Percentiles rank a stretch among this genome's conserved stretches.
These are phyloP conservation scores for Meyerozyma guilliermondii DNA, from an alignment of 1,139 yeast genomes.

Conservation along the genomic window DNA sequence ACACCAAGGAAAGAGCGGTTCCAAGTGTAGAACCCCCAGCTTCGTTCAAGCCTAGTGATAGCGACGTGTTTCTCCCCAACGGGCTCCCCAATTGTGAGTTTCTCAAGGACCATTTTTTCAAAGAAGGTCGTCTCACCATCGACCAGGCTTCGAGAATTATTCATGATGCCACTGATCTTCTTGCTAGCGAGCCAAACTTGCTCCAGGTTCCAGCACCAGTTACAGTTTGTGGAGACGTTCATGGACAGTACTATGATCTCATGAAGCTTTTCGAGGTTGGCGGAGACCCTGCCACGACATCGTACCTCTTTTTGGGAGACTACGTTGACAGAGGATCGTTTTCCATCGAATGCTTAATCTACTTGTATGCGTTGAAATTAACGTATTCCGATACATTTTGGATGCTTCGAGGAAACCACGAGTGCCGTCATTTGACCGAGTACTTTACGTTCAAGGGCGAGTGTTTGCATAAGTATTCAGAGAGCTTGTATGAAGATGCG, in stretches of 20 bases:
- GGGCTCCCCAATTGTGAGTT: slow-evolving; percentile 74
- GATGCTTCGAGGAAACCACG: slow-evolving; percentile 93
- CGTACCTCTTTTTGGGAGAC: slow-evolving; percentile 87
- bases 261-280: slow-evolving; percentile 93
- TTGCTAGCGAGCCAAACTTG: slow-evolving; percentile 72
- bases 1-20: slow-evolving; percentile 69
- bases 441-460: slow-evolving; percentile 92
- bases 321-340: slow-evolving; percentile 95
- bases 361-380: slow-evolving; percentile 75
- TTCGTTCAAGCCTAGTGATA: slow-evolving; percentile 57
- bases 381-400: slow-evolving; percentile 73
- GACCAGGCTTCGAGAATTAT: slow-evolving; percentile 70
- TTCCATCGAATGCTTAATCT: slow-evolving; percentile 82
- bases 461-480: slow-evolving; percentile 79
- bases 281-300: slow-evolving; percentile 74
- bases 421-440: slow-evolving; percentile 88
- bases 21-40: slow-evolving; percentile 68
- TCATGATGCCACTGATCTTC: slow-evolving; percentile 59
- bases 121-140: slow-evolving; percentile 76
- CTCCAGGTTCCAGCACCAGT: slow-evolving; percentile 87
- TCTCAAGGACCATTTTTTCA: slow-evolving; percentile 65
- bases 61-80: slow-evolving; percentile 54
- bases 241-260: slow-evolving; percentile 90
- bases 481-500: slow-evolving; percentile 65
- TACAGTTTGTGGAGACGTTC: slow-evolving; percentile 94